Conservation (phyloP, 2,329 filamentous ascomycete species). For the Westerdykella ornata region DNA sequence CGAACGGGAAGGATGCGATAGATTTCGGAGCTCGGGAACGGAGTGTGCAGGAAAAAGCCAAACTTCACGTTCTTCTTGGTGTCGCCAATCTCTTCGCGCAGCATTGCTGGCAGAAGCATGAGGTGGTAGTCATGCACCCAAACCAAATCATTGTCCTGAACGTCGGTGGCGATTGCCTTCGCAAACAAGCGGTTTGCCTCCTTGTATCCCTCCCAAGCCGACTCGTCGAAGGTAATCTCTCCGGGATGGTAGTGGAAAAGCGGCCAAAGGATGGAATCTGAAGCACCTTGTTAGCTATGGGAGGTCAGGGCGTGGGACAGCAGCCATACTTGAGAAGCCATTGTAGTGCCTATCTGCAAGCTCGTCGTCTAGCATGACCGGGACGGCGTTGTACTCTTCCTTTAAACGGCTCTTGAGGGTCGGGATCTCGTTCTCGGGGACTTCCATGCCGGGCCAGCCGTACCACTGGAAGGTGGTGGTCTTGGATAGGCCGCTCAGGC, state of each 20-base stretch:
- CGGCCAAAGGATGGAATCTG: conserved; percentile 96
- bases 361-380: conserved; percentile 89
- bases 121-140: conserved; percentile 99
- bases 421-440: conserved; percentile 74
- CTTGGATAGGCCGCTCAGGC: conserved; percentile 84
- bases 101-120: conserved; percentile 93
- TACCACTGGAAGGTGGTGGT: conserved; percentile 97
- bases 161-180: conserved; percentile 75
- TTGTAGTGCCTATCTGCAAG: conserved; percentile 95
- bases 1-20: conserved; percentile 92
- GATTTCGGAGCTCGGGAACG: conserved; percentile 94
- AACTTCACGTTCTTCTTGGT: conserved; percentile 90
- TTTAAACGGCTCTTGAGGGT: conserved; percentile 70
- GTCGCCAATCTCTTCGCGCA: conserved; percentile 78
- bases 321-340: conserved; percentile 78
- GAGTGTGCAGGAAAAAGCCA: conserved; percentile 95
- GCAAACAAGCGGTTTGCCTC: conserved; percentile 92
- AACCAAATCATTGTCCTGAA: conserved; percentile 87
- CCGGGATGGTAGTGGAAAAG: conserved; percentile 98
- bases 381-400: conserved; percentile 81
- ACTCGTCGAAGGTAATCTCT: conserved; percentile 96
- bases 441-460: conserved; percentile 90
- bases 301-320: neutral
- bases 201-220: conserved; percentile 85
- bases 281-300: conserved; percentile 7